Evolutionary conservation across 2,329 filamentous ascomycete species (phyloP), one percentile per base, ranked within the genome.

Genomic region (Verticillium klebahnii): DNA sequence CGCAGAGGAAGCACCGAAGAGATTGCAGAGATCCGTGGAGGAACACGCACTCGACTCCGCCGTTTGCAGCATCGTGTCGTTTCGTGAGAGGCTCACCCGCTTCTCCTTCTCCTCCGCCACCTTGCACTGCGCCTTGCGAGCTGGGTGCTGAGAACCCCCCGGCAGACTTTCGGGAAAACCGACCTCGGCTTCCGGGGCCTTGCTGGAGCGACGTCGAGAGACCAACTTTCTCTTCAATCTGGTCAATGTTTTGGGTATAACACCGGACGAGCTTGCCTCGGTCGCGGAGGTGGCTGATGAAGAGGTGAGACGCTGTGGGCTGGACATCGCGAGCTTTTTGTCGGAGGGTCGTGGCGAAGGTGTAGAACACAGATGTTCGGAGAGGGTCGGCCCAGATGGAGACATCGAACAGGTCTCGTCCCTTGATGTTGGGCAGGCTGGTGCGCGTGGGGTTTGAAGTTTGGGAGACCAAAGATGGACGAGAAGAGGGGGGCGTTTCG

Each of bases 181-280:
- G 79, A 12, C 83, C 81, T 50, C 84, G 81, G 66, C 81, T 85
- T 1, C 89, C 89, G 1, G 86, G 83, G 0, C 89, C 89, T 36
- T 83, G 79, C 12, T 78, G 75, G 9, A 91, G 77, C 60, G 87
- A 82, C 0, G 87, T 89, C 17, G 82, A 85, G 3, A 91, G 77
- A 3, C 88, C 89, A 54, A 90, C 87, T 61, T 89, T 86, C 68
- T 88, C 85, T 70, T 92, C 89, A 7, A 92, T 84, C 64, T 87
- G 85, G 67, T 92, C 89, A 66, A 92, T 91, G 65, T 91, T 92
- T 67, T 92, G 89, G 0, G 89, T 91, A 68, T 92, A 92, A 68
- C 88, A 90, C 45, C 89, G 79, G 36, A 90, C 86, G 5, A 92
- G 78, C 65, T 89, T 88, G 3, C 88, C 86, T 4, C 84, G 81